Conservation (phyloP, 805 yeast genomes). For the Candida nemodendra region DNA sequence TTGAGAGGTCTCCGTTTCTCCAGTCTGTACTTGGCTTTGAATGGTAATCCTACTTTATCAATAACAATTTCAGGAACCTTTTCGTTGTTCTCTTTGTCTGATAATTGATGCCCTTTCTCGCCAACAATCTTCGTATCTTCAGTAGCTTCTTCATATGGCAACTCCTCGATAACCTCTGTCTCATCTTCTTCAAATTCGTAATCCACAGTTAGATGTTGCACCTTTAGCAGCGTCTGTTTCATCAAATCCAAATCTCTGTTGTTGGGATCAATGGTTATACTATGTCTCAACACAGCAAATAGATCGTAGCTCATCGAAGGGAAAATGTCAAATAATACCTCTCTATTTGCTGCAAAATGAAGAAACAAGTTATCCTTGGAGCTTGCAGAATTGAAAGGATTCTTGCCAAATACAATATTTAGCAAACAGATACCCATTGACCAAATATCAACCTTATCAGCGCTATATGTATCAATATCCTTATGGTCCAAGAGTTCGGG, state of each 20-base stretch:
- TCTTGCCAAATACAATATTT: conserved; percentile 83
- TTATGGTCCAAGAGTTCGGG: conserved; percentile 77
- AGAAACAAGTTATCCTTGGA: conserved; percentile 74
- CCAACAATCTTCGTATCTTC: conserved; percentile 19
- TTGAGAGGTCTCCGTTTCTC: conserved; percentile 31
- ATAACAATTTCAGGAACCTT: conserved; percentile 7
- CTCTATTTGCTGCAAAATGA: conserved; percentile 84
- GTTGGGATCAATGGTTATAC: conserved; percentile 81
- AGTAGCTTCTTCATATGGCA: conserved; percentile 13
- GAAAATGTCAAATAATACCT: conserved; percentile 86
- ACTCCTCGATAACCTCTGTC: conserved; percentile 19
- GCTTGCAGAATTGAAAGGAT: conserved; percentile 82
- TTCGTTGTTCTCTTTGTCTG: conserved; percentile 30
- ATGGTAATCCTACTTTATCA: conserved; percentile 6
- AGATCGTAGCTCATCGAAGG: conserved; percentile 85
- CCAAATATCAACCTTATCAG: conserved; percentile 86
- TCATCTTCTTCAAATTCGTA: conserved; percentile 52
- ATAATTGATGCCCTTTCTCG: conserved; percentile 8
- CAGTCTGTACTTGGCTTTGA: conserved; percentile 13
- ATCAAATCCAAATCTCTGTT: conserved; percentile 69
- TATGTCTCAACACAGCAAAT: conserved; percentile 76
- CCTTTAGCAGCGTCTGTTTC: conserved; percentile 55
- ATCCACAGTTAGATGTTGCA: conserved; percentile 77
- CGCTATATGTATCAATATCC: conserved; percentile 61
- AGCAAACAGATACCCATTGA: conserved; percentile 80